A percentile compares a stretch with the other conserved stretches of the same genome.
phyloP scores from a whole-genome alignment of 2,329 filamentous ascomycete genomes.

The Pseudonectria buxi region DNA sequence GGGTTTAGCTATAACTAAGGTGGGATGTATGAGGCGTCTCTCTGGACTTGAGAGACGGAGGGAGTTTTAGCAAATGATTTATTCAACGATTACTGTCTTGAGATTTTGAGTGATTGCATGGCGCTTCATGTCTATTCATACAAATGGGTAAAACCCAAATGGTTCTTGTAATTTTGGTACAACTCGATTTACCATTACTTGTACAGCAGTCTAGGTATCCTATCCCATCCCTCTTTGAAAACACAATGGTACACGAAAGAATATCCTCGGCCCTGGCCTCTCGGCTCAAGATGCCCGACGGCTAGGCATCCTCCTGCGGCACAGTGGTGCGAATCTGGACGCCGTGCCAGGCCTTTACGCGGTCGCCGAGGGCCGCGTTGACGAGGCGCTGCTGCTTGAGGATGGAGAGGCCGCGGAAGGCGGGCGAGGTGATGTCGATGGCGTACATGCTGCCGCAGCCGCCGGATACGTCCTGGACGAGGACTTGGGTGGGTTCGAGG shows the following conservation, averaged over 20 bases:
- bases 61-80: too few relatives aligned
- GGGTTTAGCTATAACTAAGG: conserved; percentile 14
- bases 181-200: too few relatives aligned
- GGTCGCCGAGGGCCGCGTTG: conserved; percentile 64
- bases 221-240: too few relatives aligned
- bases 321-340: conserved; percentile 69
- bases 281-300: too few relatives aligned
- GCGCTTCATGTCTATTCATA: too few relatives aligned
- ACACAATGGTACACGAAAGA: too few relatives aligned
- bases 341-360: conserved; percentile 77
- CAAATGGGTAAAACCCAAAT: too few relatives aligned
- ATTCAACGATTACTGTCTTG: too few relatives aligned
- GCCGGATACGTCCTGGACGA: conserved; percentile 74
- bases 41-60: conserved; percentile 15
- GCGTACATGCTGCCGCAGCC: conserved; percentile 86
- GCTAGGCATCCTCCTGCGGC: conserved; percentile 17
- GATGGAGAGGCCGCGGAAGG: conserved; percentile 63
- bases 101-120: too few relatives aligned
- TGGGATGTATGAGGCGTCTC: conserved; percentile 18
- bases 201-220: too few relatives aligned
- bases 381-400: conserved; percentile 81
- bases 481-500: conserved; percentile 44
- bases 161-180: too few relatives aligned
- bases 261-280: too few relatives aligned
- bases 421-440: conserved; percentile 66